Evolutionary conservation across 2,329 filamentous ascomycete species (phyloP).

Genomic region (Alternaria sp.): DNA sequence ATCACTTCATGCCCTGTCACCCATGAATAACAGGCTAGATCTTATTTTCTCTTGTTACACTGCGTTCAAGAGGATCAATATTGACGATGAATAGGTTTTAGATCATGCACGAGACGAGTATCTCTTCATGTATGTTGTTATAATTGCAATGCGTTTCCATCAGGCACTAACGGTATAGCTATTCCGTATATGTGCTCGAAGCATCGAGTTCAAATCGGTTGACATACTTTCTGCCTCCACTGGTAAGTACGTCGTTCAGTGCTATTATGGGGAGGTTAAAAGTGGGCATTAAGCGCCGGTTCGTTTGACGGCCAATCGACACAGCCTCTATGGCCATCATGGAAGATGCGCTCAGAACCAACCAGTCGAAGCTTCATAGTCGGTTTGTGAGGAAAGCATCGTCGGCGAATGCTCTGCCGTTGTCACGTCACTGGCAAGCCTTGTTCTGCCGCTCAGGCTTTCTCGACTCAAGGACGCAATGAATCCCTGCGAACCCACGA

Average conservation of each 20-base stretch:
- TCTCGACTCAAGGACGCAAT: slow-evolving; percentile 18
- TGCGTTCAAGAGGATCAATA: slow-evolving; percentile 45
- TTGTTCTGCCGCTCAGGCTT: slow-evolving; percentile 41
- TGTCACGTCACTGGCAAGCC: slow-evolving; percentile 28
- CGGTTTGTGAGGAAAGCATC: slow-evolving; percentile 10
- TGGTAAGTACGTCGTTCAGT: slow-evolving; percentile 51
- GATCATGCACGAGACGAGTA: slow-evolving; percentile 76
- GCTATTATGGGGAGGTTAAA: slow-evolving; percentile 37
- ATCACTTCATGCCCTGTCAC: slow-evolving; percentile 2
- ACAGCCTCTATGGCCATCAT: slow-evolving; percentile 41
- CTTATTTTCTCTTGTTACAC: not conserved
- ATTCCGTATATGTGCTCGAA: slow-evolving; percentile 64
- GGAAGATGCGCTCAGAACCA: slow-evolving; percentile 27
- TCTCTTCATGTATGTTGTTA: slow-evolving; percentile 70
- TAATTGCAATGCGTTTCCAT: slow-evolving; percentile 36
- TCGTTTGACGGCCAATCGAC: slow-evolving; percentile 33
- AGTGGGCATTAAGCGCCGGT: slow-evolving; percentile 48
- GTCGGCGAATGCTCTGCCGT: slow-evolving; percentile 9
- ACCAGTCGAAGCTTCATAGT: slow-evolving; percentile 21
- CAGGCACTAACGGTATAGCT: slow-evolving; percentile 65
- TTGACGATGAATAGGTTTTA: slow-evolving; percentile 60
- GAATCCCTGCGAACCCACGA: slow-evolving; percentile 18
- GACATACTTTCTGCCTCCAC: slow-evolving; percentile 59
- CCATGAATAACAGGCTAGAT: not conserved
- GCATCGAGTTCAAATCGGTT: slow-evolving; percentile 59